Percentiles rank a stretch among this genome's conserved stretches.
phyloP scores from a whole-genome alignment of 2,329 filamentous ascomycete species.

The Lasiodiplodia sp. region DNA sequence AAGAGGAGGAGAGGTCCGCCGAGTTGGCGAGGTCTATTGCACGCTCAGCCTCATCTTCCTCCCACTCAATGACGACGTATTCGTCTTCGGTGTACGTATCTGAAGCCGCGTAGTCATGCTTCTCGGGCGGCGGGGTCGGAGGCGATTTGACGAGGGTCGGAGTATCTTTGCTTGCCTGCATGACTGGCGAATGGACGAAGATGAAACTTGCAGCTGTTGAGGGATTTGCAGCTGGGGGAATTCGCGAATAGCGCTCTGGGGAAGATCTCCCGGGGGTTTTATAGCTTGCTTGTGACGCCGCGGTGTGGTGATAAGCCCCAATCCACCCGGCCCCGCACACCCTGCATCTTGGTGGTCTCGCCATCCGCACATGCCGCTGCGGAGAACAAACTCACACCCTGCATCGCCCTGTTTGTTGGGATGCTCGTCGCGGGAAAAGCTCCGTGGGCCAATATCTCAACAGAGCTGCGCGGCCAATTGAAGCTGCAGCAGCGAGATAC shows the following conservation, averaged over 20 bases:
- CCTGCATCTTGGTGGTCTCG: conserved; percentile 12
- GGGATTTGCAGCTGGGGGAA: neutral
- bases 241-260: neutral
- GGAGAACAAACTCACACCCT: neutral
- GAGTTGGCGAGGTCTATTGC: conserved; percentile 18
- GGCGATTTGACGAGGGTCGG: neutral
- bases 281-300: neutral
- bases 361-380: conserved; percentile 9
- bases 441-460: neutral
- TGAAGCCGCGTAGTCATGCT: conserved; percentile 13
- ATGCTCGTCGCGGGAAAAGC: neutral
- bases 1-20: conserved; percentile 1
- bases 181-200: neutral
- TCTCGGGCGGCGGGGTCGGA: neutral
- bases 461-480: neutral
- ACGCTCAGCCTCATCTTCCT: conserved; percentile 18
- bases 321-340: conserved; percentile 2
- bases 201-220: neutral
- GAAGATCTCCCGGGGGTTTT: neutral
- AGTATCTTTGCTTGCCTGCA: neutral
- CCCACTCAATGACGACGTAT: conserved; percentile 20
- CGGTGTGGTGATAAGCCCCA: conserved; percentile 12
- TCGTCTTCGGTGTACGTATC: conserved; percentile 25
- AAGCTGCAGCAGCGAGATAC: neutral
- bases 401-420: conserved; percentile 13